A percentile compares a stretch with the other conserved stretches of the same genome.
Conservation (phyloP, 108 stramenopile species). For the Poteriospumella lacustris region DNA sequence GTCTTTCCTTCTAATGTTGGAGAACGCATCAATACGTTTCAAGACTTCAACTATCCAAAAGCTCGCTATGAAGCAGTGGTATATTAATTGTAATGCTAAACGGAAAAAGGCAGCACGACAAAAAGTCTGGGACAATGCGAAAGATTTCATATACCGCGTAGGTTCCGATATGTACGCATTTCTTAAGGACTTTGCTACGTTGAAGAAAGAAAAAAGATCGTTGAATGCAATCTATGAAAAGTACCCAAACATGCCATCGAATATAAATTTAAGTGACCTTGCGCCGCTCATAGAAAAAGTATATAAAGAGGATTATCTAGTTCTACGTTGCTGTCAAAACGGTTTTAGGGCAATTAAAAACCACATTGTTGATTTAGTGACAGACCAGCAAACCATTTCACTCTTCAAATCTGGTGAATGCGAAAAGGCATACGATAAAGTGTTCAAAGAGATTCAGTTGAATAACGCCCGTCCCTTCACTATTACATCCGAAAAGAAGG, state of each 20-base stretch:
- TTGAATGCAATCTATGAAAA: slow-evolving; percentile 9
- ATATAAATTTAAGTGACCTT: slow-evolving; percentile 9
- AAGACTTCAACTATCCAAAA: slow-evolving; percentile 8
- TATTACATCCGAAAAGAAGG: slow-evolving; percentile 8
- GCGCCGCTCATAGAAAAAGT: slow-evolving; percentile 6
- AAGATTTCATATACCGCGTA: slow-evolving; percentile 8
- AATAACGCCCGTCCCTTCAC: slow-evolving; percentile 6
- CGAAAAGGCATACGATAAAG: slow-evolving; percentile 3
- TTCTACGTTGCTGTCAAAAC: slow-evolving; percentile 7
- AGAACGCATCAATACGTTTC: slow-evolving; percentile 7
- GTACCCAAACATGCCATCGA: slow-evolving; percentile 6
- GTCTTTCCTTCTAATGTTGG: slow-evolving; percentile 7
- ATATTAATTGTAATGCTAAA: slow-evolving; percentile 9
- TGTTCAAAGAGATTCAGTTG: slow-evolving; percentile 8
- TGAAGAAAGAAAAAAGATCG: slow-evolving; percentile 8
- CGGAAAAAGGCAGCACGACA: slow-evolving; percentile 6
- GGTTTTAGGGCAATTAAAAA: slow-evolving; percentile 8
- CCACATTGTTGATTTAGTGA: slow-evolving; percentile 8
- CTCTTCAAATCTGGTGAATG: slow-evolving; percentile 7
- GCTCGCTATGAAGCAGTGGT: slow-evolving; percentile 6
- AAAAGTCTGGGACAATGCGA: slow-evolving; percentile 7
- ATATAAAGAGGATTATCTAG: slow-evolving; percentile 9
- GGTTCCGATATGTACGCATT: slow-evolving; percentile 7
- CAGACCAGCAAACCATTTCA: slow-evolving; percentile 7
- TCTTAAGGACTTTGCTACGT: slow-evolving; percentile 7